phyloP scores from a whole-genome alignment of 2,329 filamentous ascomycete species.

The Colletotrichum phormii region DNA sequence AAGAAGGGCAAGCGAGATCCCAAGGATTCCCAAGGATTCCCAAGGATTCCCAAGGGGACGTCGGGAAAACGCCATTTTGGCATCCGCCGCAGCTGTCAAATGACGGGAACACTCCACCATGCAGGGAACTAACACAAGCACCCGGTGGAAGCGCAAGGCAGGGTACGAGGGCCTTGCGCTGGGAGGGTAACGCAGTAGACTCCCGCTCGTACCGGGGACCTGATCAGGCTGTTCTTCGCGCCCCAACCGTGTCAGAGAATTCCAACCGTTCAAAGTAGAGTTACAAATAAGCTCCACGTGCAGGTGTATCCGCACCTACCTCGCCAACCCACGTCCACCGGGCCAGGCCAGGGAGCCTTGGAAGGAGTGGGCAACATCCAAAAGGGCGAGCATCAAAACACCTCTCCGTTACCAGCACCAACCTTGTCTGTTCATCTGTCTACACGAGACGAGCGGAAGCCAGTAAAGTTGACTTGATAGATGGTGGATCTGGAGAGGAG shows the following conservation, averaged over 20 bases:
- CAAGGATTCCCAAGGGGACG: not conserved
- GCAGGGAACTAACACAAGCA: conserved; percentile 18
- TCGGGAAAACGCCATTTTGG: conserved; percentile 35
- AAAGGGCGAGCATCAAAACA: not conserved
- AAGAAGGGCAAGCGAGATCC: conserved; percentile 13
- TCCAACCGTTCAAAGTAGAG: not conserved
- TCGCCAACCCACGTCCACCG: not conserved
- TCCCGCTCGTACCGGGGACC: not conserved
- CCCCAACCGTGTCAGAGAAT: not conserved
- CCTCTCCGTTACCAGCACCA: conserved; percentile 1
- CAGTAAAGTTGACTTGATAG: conserved; percentile 7
- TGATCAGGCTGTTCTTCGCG: not conserved
- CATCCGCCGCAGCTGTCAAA: conserved; percentile 36
- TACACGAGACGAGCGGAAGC: conserved; percentile 26
- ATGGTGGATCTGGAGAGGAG: conserved; percentile 4
- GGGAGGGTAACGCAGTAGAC: not conserved
- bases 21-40: too few species aligned
- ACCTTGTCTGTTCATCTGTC: conserved; percentile 8
- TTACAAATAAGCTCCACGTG: conserved; percentile 11
- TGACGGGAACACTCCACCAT: conserved; percentile 33
- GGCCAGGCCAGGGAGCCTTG: not conserved
- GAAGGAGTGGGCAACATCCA: not conserved
- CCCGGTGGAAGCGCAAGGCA: not conserved
- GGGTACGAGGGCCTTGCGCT: not conserved
- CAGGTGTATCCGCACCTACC: conserved; percentile 1